A percentile compares a stretch with the other conserved stretches of the same genome.
phyloP scores from a whole-genome alignment of 495 filamentous ascomycete species.

The Schizothecium vesticola region DNA sequence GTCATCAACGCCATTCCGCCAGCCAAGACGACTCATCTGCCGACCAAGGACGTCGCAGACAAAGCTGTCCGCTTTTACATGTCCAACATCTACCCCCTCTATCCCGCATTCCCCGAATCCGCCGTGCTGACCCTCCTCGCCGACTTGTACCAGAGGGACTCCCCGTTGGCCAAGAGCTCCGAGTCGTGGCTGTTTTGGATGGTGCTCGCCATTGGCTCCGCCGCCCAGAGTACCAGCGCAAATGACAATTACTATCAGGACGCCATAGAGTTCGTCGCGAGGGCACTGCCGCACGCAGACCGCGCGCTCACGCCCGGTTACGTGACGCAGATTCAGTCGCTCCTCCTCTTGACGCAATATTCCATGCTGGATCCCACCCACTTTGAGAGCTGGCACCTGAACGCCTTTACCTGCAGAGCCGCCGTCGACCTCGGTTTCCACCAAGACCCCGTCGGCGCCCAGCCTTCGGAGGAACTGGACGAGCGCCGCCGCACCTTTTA shows the following conservation, averaged over 20 bases:
- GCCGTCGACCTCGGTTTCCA: constrained; percentile 85
- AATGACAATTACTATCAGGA: constrained; percentile 59
- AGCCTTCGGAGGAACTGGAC: constrained; percentile 59
- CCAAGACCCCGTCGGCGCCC: constrained; percentile 72
- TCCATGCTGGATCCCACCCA: constrained; percentile 80
- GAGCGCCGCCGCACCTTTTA: constrained; percentile 75
- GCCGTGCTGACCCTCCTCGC: constrained; percentile 70
- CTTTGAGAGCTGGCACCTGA: constrained; percentile 85
- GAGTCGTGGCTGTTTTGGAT: constrained; percentile 84
- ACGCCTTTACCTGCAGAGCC: constrained; percentile 78
- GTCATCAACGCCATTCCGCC: constrained; percentile 59
- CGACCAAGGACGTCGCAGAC: constrained; percentile 57
- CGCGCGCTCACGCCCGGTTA: constrained; percentile 78
- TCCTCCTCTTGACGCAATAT: constrained; percentile 80
- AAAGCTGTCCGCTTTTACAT: constrained; percentile 75
- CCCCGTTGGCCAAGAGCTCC: constrained; percentile 57
- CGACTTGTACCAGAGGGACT: constrained; percentile 63
- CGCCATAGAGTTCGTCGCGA: constrained; percentile 60
- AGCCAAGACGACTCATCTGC: constrained; percentile 51
- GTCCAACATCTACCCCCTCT: constrained; percentile 68
- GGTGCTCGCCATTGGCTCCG: constrained; percentile 76
- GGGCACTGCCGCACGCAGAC: constrained; percentile 70
- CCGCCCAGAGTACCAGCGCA: constrained; percentile 61
- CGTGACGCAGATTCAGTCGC: constrained; percentile 73
- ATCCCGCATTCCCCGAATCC: constrained; percentile 74